Base-by-base conservation (phyloP, 192 early-diverging fungal genomes). In the Coemansia sp. region DNA sequence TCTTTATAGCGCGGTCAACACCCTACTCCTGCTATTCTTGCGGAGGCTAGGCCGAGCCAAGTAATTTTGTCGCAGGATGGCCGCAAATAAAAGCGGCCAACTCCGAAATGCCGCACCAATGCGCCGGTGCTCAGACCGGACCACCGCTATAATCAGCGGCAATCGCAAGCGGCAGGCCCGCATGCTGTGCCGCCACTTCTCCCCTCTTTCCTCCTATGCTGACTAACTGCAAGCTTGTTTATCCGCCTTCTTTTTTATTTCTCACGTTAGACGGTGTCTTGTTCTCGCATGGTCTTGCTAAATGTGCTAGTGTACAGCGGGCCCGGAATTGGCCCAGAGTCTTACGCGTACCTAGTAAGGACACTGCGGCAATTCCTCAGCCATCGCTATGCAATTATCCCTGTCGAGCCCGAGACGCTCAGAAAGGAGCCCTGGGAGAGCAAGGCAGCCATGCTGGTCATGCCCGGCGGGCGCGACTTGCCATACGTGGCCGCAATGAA, bases 391-490 rank as follows among this genome's bases (percentile, higher is more conserved):
- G 97, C 97, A 68, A 83, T 99, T 15, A 91, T 96, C 48, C 79
- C 86, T 37, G 91, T 97, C 35, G 89, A 91, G 53, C 83, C 87
- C 11, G 60, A 80, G 17, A 85, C 86, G 3, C 76, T 99, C 8
- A 53, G 68, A 3, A 83, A 68, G 14, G 90, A 93, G 63, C 91
- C 97, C 3, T 99, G 95, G 94, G 87, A 92, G 71, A 84, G 84
- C n/a, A 88, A 90, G 14, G 90, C 93, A 5, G 87, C 89, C 0
- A 70, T 95, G 39, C 64, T 98, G 0, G 94, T 98, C 15, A 79
- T 99, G 17, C 94, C 94, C 0, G 95, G 95, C 39, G 95, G 94
- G 0, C 81, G 92, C 19, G 94, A 96, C 72, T 26, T 90, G 44
- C 92, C 93, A 1, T 96, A 93, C 58, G 80, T 89, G 21, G 63